Percentiles rank a stretch among this genome's conserved stretches.
Conservation (phyloP, 2,329 filamentous ascomycete species). For the Acrocalymma vagum region DNA sequence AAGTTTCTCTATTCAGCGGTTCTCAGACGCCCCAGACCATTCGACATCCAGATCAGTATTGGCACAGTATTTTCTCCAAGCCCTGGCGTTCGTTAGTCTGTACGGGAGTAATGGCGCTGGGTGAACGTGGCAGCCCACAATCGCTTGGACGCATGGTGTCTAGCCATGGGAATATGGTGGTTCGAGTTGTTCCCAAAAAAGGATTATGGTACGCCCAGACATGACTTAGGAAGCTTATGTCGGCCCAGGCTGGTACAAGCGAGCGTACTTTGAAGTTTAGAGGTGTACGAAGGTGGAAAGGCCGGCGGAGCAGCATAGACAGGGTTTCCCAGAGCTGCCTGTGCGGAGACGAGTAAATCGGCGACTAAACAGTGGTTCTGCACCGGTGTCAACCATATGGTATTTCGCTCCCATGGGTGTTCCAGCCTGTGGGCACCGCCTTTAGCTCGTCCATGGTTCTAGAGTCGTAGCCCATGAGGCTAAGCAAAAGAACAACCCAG, state of each 20-base stretch:
- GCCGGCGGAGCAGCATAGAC: too few relatives aligned
- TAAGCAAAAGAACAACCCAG: constrained; percentile 5
- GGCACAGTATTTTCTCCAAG: constrained; percentile 2
- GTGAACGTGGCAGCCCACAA: constrained; percentile 8
- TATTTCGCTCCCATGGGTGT: too few relatives aligned
- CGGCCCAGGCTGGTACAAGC: background rate
- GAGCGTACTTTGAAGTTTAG: background rate
- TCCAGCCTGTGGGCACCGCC: too few relatives aligned
- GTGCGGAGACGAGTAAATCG: too few relatives aligned
- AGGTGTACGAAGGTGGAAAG: too few relatives aligned
- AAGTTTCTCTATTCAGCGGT: background rate
- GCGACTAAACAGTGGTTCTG: too few relatives aligned
- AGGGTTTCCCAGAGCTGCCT: too few relatives aligned
- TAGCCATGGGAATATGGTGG: constrained; percentile 4
- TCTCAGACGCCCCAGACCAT: constrained; percentile 3
- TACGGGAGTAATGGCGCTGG: too few relatives aligned
- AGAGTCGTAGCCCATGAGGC: too few relatives aligned
- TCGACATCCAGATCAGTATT: background rate
- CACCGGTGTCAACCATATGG: too few relatives aligned
- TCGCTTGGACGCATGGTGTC: constrained; percentile 8
- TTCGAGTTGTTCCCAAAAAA: constrained; percentile 2
- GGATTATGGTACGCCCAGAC: constrained; percentile 2
- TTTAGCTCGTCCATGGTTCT: too few relatives aligned
- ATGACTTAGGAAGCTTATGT: constrained; percentile 14
- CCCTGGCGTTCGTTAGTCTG: too few relatives aligned